Percentiles rank a stretch among this genome's conserved stretches.
Evolutionary conservation across 148 eudicot species (phyloP).

Genomic region (Vaccinium myrtillus): DNA sequence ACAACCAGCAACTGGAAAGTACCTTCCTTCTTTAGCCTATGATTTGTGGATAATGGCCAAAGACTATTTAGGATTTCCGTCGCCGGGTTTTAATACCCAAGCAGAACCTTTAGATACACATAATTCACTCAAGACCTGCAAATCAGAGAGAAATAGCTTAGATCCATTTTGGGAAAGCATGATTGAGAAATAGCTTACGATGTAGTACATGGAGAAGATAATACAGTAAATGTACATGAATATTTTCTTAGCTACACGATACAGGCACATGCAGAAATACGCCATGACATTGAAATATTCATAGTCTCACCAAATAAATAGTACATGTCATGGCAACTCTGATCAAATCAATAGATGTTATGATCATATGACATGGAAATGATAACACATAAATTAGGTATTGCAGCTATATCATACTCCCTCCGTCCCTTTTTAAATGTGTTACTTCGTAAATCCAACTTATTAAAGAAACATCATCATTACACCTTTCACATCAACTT

Average conservation of each 20-base stretch:
- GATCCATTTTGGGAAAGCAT: background rate
- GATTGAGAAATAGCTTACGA: background rate
- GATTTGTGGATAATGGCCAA: background rate
- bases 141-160: background rate
- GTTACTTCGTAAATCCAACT: too few relatives aligned
- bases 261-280: background rate
- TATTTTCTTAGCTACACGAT: background rate
- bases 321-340: background rate
- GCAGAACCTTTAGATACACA: slow-evolving; percentile 56
- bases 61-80: slow-evolving; percentile 38
- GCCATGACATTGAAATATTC: background rate
- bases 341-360: background rate
- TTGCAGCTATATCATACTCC: background rate
- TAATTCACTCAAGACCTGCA: slow-evolving; percentile 60
- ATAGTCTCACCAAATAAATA: background rate
- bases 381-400: background rate
- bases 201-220: background rate
- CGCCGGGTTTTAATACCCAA: slow-evolving; percentile 61
- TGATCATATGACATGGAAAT: background rate
- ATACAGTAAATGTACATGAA: background rate
- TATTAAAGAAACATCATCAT: too few relatives aligned
- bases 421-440: too few relatives aligned
- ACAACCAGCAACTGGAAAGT: background rate
- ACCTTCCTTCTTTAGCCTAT: background rate
- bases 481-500: too few relatives aligned